Conservation (phyloP, 2,329 filamentous ascomycete genomes). For the Colletotrichum chrysophilum region DNA sequence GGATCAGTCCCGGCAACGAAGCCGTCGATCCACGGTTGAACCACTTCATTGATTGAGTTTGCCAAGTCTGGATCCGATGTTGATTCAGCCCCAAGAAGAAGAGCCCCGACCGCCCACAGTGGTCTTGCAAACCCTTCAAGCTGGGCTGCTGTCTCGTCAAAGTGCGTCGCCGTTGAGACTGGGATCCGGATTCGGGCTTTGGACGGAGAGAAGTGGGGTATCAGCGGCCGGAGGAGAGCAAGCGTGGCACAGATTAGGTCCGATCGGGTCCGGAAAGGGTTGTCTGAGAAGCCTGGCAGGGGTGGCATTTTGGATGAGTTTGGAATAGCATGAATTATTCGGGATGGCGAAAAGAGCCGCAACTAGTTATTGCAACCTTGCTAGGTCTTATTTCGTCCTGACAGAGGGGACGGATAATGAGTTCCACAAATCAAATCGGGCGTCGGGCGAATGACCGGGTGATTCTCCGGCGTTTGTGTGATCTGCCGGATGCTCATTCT, state of each 20-base stretch:
- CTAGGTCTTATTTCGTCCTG: neutral
- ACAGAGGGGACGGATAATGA: neutral
- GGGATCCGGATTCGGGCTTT: slow-evolving; percentile 42
- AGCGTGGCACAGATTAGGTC: slow-evolving; percentile 39
- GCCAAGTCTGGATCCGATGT: neutral
- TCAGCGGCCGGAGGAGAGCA: slow-evolving; percentile 38
- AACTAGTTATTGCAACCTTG: neutral
- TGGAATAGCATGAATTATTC: neutral
- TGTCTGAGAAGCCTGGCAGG: slow-evolving; percentile 45
- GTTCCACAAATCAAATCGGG: neutral
- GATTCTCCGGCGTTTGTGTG: neutral
- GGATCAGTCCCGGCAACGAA: slow-evolving; percentile 38
- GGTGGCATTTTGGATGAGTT: slow-evolving; percentile 34
- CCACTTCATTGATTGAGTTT: neutral
- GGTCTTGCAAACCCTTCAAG: slow-evolving; percentile 50
- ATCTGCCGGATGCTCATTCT: neutral
- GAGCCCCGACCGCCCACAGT: slow-evolving; percentile 36
- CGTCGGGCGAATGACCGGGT: neutral
- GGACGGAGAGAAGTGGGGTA: slow-evolving; percentile 34
- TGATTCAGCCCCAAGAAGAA: slow-evolving; percentile 45
- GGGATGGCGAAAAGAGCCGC: neutral
- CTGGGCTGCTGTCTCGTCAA: slow-evolving; percentile 49
- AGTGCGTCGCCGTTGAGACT: slow-evolving; percentile 41
- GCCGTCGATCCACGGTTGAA: slow-evolving; percentile 35
- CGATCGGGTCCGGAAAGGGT: slow-evolving; percentile 37